Evolutionary conservation across 2,329 filamentous ascomycete genomes (phyloP), one percentile per base, ranked within the genome.

Genomic region (Ophiostoma piceae): DNA sequence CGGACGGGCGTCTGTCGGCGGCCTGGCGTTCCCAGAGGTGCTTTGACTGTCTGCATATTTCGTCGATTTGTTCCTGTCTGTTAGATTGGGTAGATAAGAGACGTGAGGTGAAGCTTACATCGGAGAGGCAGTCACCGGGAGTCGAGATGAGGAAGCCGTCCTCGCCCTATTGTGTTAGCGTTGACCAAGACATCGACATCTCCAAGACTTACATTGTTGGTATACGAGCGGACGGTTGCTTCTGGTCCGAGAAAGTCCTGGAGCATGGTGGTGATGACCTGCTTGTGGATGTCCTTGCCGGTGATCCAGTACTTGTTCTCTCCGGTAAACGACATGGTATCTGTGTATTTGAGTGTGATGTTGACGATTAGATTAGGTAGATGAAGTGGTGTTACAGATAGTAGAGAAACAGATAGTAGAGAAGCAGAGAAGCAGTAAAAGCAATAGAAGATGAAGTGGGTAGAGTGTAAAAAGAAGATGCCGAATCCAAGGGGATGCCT

Each of bases 261-360:
- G 69, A 88, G 81, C 72, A 87, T 83, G 72, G 85, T 81, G 32
- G 82, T 86, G 74, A 88, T 87, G 73, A 87, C 82, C 73, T 84
- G 87, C 74, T 85, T 87, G 77, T 86, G 84, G 75, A 88, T 88
- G 70, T 87, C 84, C 71, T 83, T 77, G 71, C 85, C 82, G 16
- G 85, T 84, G 71, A 88, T 87, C 85, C 85, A 88, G 77, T 87
- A 88, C 75, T 80, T 82, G 77, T 87, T 87, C 79, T 85, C 82
- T 68, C 76, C 73, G 67, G 74, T 73, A 22, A 60, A 41, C 16
- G 8, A 47, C 26, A 26, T 35, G n/a, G 2, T 57, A 19, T 47
- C 6, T 16, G 43, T n/a, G 43, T 1, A 19, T 47, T 19, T 16
- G 43, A 47, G 43, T 1, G 43, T 5, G 19, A 16, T 57, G 9